These are phyloP conservation scores for Entomortierella chlamydospora DNA, from an alignment of 192 early-diverging fungal genomes.

Conservation along the genomic window DNA sequence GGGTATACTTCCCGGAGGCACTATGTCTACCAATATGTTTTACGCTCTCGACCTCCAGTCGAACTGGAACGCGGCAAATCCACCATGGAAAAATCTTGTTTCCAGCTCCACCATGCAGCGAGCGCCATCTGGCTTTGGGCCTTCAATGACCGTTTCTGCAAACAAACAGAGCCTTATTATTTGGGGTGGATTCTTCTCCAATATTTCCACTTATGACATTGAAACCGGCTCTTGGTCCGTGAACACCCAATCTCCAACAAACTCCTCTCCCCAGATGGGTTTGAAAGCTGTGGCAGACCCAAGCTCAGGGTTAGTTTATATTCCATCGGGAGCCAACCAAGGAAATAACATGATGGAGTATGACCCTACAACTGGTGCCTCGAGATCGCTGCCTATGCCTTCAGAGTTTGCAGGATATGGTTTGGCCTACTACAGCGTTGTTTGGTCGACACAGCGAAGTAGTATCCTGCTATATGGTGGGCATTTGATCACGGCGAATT, in stretches of 20 bases:
- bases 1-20: background rate
- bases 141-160: background rate
- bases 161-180: background rate
- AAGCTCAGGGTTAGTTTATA: constrained; percentile 1
- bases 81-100: background rate
- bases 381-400: background rate
- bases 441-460: constrained; percentile 1
- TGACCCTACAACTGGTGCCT: background rate
- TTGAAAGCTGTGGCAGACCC: constrained; percentile 7
- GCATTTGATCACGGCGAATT: background rate
- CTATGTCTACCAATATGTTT: background rate
- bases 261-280: background rate
- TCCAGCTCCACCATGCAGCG: background rate
- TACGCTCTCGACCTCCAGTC: background rate
- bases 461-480: constrained; percentile 11
- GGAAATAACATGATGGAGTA: constrained; percentile 2
- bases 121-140: background rate
- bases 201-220: background rate
- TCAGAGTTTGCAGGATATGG: background rate
- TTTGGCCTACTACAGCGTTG: constrained; percentile 1
- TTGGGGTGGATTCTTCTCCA: background rate
- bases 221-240: background rate
- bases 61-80: background rate
- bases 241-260: background rate
- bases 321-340: background rate